Percentiles rank a stretch among this genome's conserved stretches.
Conservation (phyloP, 805 yeast species). For the Pichia nanzhaoensis region DNA sequence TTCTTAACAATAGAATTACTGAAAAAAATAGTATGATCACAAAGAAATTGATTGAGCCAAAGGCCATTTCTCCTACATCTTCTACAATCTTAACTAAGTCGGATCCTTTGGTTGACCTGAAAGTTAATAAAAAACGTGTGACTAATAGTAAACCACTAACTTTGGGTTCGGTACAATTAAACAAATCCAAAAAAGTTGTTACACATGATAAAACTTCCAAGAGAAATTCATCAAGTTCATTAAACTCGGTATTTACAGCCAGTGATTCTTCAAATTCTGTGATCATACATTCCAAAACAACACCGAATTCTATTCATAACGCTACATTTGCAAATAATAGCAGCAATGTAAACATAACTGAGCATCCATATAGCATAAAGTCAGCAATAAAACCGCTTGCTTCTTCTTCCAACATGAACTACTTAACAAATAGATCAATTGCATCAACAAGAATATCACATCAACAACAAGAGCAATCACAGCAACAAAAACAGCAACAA, state of each 20-base stretch:
- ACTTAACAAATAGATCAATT: neutral
- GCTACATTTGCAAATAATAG: constrained; percentile 1
- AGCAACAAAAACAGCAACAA: neutral
- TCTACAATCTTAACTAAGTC: no score
- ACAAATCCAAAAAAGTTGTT: neutral
- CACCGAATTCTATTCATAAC: neutral
- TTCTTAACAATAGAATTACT: constrained; percentile 26
- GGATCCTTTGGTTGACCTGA: neutral
- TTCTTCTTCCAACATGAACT: no score
- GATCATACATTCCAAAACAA: neutral
- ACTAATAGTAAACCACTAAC: neutral
- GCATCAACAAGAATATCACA: neutral
- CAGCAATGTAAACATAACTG: neutral
- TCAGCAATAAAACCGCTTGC: no score
- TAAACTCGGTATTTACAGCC: constrained; percentile 7
- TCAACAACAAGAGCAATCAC: neutral
- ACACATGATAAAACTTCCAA: neutral
- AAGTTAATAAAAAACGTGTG: constrained; percentile 2
- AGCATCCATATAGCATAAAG: neutral
- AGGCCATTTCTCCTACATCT: constrained; percentile 15
- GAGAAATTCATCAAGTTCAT: constrained; percentile 1
- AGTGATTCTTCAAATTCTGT: constrained; percentile 20
- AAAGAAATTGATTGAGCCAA: constrained; percentile 16
- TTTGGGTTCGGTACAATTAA: neutral
- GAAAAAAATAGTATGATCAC: constrained; percentile 27